Base-by-base conservation (phyloP, 208 protist genomes). In the Trypanosoma cruzi region DNA sequence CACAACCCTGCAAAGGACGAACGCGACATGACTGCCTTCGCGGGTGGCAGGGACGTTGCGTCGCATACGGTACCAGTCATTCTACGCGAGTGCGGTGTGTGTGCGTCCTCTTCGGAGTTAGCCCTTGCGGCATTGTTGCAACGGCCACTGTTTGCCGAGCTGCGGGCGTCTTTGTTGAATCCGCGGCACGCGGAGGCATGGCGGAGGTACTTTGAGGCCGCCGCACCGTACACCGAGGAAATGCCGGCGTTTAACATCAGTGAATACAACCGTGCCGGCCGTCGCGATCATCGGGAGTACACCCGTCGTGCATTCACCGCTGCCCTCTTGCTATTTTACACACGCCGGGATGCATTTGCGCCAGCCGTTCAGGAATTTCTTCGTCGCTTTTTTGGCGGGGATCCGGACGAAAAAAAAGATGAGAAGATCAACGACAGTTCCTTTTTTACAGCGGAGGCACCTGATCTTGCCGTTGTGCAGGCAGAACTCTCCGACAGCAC, bases 301-400 rank as follows among this genome's bases (percentile, higher is more conserved):
- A 74, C 85, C 8, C 87, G 90, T 0, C 70, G 80, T 56, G 64
- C 81, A 37, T 84, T 91, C 48, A 71, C 93, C 44, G 55, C 92
- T 16, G 62, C 85, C 26, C 64, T 92, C 53, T 49, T 96, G 29
- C 73, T 96, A 29, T 84, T 89, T 49, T 83, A 92, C 69, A 85
- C 80, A 26, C 90, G 90, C 10, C 90, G 83, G 5, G 90, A 96
- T 72, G 76, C 72, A 49, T 96, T 96, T 75, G 68, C 77, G 20
- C 75, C 82, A 18, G 80, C 85, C n/a, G 80, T 78, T n/a, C 77
- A 57, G 31, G 61, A 80, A 28, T 80, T 91, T 54, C 69, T 96
- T 32, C 80, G 73, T 14, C 75, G 67, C 60, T 93, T 85, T 66
- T 93, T 96, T 79, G 87, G 88, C 49, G 73, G 75, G 2, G 42